Conservation (phyloP, 345 rosid genomes). For the Melaleuca quinquenervia region DNA sequence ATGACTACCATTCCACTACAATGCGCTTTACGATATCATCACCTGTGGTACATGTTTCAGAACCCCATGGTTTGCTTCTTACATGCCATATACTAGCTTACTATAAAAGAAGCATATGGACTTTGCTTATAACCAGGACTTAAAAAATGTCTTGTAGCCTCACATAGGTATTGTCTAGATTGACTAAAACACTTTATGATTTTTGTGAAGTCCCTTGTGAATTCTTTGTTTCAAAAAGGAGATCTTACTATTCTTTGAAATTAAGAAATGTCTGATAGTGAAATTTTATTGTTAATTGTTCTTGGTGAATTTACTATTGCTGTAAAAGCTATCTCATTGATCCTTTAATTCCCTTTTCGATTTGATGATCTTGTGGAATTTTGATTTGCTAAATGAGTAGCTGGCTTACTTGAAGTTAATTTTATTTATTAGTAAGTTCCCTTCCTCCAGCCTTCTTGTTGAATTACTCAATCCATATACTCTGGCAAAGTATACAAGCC, state of each 20-base stretch:
- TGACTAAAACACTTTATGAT: not conserved
- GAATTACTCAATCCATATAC: not conserved
- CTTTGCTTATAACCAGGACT: not conserved
- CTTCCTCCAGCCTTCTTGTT: not conserved
- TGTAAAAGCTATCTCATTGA: not conserved
- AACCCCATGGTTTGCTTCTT: not conserved
- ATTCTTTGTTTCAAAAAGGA: not conserved
- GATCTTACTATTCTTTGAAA: not conserved
- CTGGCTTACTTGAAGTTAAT: not conserved
- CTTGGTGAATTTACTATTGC: not conserved
- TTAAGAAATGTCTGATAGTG: not conserved
- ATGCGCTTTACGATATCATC: constrained; percentile 89
- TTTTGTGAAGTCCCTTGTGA: not conserved
- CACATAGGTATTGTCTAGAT: not conserved
- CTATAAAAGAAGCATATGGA: not conserved
- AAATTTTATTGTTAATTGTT: not conserved
- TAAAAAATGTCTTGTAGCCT: not conserved
- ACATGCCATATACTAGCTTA: not conserved
- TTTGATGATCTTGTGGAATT: not conserved
- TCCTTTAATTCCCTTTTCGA: not conserved
- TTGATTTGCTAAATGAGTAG: not conserved
- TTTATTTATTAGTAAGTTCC: not conserved
- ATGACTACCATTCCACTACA: constrained; percentile 58
- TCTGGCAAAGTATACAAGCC: not conserved
- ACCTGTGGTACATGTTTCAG: constrained; percentile 62